Percentiles rank a stretch among this genome's conserved stretches.
Conservation (phyloP, 306 rosid species). For the Corylus americana region DNA sequence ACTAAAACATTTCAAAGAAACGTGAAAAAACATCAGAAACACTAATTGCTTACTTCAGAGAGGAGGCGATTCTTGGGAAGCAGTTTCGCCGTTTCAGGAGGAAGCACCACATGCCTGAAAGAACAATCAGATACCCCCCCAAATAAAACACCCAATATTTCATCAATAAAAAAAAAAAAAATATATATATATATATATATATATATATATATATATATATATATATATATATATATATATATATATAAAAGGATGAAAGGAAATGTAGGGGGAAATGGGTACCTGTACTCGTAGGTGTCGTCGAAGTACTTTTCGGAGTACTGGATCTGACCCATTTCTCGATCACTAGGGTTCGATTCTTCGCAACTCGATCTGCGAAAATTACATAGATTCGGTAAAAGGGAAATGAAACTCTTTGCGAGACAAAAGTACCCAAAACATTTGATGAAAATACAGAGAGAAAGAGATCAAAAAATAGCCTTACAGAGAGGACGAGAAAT, state of each 20-base stretch:
- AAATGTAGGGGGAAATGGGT: conserved; percentile 13
- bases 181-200: too few species aligned
- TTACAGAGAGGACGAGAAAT: too few species aligned
- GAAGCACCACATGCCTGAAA: conserved; percentile 88
- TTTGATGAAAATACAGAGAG: too few species aligned
- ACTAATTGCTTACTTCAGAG: conserved; percentile 58
- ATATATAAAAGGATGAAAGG: background rate
- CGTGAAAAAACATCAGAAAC: background rate
- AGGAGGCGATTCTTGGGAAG: conserved; percentile 95
- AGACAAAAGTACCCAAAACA: too few species aligned
- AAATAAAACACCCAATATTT: background rate
- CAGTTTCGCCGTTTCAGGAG: conserved; percentile 83
- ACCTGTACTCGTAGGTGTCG: conserved; percentile 87
- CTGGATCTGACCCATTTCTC: conserved; percentile 94
- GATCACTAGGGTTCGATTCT: background rate
- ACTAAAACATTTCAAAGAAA: too few species aligned
- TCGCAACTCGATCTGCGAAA: background rate
- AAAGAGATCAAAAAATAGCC: too few species aligned
- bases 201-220: too few species aligned
- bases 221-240: background rate
- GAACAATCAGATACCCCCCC: background rate
- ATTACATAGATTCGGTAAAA: too few species aligned
- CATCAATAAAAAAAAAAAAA: background rate
- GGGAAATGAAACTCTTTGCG: background rate
- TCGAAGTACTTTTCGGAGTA: conserved; percentile 95